Evolutionary conservation across 345 rosid species (phyloP), one percentile per base, ranked within the genome.

Genomic region (Eucalyptus camaldulensis): DNA sequence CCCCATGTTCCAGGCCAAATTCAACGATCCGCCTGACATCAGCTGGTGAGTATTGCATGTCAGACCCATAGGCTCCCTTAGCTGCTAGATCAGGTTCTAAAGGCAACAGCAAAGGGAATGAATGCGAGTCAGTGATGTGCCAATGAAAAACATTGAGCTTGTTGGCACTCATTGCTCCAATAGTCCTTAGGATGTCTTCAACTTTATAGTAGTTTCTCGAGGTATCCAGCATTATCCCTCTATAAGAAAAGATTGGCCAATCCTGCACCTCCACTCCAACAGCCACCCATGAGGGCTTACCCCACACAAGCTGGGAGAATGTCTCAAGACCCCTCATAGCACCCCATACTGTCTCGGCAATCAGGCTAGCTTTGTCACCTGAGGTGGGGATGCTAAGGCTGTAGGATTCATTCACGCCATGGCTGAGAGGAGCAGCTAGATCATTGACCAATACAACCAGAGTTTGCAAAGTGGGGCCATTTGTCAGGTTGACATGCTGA

Each of bases 321-420:
- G 98, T 96, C 93, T 96, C 99, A 4, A 97, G 94, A 5, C 98
- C 99, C 89, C 96, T 92, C 96, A 96, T 96, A 49, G 99, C 98
- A 1, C 97, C 99, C 99, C 99, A 97, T 22, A 87, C 94, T 0
- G 98, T 96, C 45, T 91, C 93, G 6, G 99, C 94, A 5, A 33
- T 62, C 60, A 96, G 91, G 56, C 67, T 90, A 1, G 96, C 97
- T 1, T 90, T 80, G 69, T 62, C 49, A 33, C 89, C 89, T 19
- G 21, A 80, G 21, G 85, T 33, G 25, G 99, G 95, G 91, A 96
- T 91, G 50, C 83, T 69, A 62, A 97, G 96, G 37, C 90, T 72
- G 89, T 97, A 97, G 80, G 98, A 94, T 90, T 97, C 99, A 54
- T 96, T 89, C 87, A 94, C 96, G 31, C 95, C 97, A 8, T 97